A percentile compares a stretch with the other conserved stretches of the same genome.
phyloP scores from a whole-genome alignment of 441 rosid genomes.

The Aquilaria agallochum region DNA sequence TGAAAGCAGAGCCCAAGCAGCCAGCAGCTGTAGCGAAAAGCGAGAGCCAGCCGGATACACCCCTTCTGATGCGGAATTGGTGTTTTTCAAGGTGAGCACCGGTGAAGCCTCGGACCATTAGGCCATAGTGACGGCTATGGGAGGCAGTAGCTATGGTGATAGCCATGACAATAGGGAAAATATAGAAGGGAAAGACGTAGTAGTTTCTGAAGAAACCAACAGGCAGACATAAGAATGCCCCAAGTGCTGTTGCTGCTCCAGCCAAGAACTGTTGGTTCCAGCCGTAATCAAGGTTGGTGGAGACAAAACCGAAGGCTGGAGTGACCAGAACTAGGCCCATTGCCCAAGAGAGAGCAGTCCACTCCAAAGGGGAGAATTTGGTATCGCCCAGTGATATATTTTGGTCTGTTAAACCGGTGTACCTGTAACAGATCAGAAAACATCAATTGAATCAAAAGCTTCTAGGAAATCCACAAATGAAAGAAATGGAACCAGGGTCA shows the following conservation, averaged over 20 bases:
- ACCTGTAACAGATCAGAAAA: conserved; percentile 28
- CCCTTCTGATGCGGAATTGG: conserved; percentile 30
- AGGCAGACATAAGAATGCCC: conserved; percentile 51
- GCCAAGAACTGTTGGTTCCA: conserved; percentile 28
- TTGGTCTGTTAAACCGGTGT: conserved; percentile 21
- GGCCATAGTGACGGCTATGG: conserved; percentile 55
- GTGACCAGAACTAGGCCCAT: conserved; percentile 41
- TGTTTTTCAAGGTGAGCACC: conserved; percentile 21
- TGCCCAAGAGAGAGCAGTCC: conserved; percentile 61
- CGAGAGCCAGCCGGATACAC: conserved; percentile 52
- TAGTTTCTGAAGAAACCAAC: conserved; percentile 42
- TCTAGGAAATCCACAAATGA: neutral
- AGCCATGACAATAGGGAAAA: conserved; percentile 31
- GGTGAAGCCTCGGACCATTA: conserved; percentile 38
- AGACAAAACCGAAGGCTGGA: conserved; percentile 28
- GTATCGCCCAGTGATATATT: conserved; percentile 20
- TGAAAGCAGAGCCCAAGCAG: conserved; percentile 44
- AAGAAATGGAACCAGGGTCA: neutral
- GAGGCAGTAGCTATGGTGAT: conserved; percentile 33
- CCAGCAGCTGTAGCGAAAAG: conserved; percentile 45
- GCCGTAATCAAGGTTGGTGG: conserved; percentile 43
- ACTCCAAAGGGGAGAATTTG: conserved; percentile 45
- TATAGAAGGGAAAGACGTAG: conserved; percentile 47
- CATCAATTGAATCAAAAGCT: neutral
- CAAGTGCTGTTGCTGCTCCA: conserved; percentile 42